A percentile compares a stretch with the other conserved stretches of the same genome.
These are phyloP conservation scores for Diaporthe helianthi DNA, from an alignment of 2,329 filamentous ascomycete species.

Conservation along the genomic window DNA sequence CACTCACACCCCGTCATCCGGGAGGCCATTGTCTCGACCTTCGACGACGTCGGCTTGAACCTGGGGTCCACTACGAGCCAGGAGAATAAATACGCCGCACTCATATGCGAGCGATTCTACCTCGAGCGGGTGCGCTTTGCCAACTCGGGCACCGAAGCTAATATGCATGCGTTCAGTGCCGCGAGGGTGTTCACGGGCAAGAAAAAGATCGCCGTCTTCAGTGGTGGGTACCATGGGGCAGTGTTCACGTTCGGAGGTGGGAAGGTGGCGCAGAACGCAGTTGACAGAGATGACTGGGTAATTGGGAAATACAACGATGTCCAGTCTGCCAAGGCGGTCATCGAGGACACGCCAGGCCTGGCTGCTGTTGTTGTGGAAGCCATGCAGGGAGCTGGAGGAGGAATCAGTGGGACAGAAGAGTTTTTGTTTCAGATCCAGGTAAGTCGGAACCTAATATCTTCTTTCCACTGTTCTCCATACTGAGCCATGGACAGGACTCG, in stretches of 20 bases:
- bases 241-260: conserved; percentile 47
- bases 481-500: conserved; percentile 39
- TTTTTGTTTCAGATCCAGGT: conserved; percentile 61
- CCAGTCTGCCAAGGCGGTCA: conserved; percentile 50
- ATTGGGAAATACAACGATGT: conserved; percentile 69
- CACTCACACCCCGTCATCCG: conserved; percentile 66
- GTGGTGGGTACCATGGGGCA: conserved; percentile 60
- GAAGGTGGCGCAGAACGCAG: conserved; percentile 50
- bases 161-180: conserved; percentile 63
- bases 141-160: conserved; percentile 73
- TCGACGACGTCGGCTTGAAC: conserved; percentile 58
- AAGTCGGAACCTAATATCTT: conserved; percentile 35
- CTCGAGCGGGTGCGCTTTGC: conserved; percentile 66
- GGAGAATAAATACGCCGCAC: conserved; percentile 58
- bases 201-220: conserved; percentile 58
- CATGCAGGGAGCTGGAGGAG: conserved; percentile 70
- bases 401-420: conserved; percentile 54
- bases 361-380: conserved; percentile 71
- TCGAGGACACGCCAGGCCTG: conserved; percentile 51
- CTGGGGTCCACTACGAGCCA: conserved; percentile 59
- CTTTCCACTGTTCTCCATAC: background rate
- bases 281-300: conserved; percentile 62
- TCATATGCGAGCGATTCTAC: conserved; percentile 61
- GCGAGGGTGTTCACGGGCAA: conserved; percentile 56
- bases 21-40: conserved; percentile 52